Evolutionary conservation across 306 rosid genomes (phyloP), one percentile per base, ranked within the genome.

Genomic region (Macrotyloma uniflorum): DNA sequence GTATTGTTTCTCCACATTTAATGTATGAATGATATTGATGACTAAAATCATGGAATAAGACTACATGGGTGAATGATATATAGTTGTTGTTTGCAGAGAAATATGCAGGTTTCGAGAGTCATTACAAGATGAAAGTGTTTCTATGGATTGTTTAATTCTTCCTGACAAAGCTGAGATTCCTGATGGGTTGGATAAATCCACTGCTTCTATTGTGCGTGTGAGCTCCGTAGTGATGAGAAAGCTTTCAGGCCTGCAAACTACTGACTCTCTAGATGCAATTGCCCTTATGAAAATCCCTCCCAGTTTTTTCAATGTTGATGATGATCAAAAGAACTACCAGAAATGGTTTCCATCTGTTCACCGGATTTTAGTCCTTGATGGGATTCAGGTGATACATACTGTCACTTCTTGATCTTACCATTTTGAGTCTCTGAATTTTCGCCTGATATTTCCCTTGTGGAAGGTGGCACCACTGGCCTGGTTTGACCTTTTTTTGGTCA

Each of bases 361-460:
- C 75, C 88, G 97, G 66, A 83, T 94, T 62, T 83, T 94, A 77
- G 98, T 88, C 76, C 98, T 94, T 45, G 98, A 94, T 64, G 91
- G 93, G 43, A 85, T 94, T 70, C 98, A 90, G 98, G 97, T 94
- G 72, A 85, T 35, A 73, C 57, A 50, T 70, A 19, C 50, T 80
- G 62, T 10, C 33, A 40, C 15, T 69, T 30, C 68, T 72, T 51
- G 42, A 47, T 81, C 35, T 32, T 58, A 55, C 35, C 16, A 13
- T 72, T 71, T 71, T 30, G 62, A 13, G 19, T 40, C 67, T 12
- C 16, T 45, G 61, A 26, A 16, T 38, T 26, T 19, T 82, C 69
- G 18, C 55, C n/a, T n/a, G n/a, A n/a, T n/a, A n/a, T n/a, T n/a
- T n/a, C n/a, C n/a, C n/a, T n/a, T n/a, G n/a, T n/a, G n/a, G n/a